Percentiles rank a stretch among this genome's conserved stretches.
Conservation (phyloP, 805 yeast genomes). For the Ogataea trehalophila region DNA sequence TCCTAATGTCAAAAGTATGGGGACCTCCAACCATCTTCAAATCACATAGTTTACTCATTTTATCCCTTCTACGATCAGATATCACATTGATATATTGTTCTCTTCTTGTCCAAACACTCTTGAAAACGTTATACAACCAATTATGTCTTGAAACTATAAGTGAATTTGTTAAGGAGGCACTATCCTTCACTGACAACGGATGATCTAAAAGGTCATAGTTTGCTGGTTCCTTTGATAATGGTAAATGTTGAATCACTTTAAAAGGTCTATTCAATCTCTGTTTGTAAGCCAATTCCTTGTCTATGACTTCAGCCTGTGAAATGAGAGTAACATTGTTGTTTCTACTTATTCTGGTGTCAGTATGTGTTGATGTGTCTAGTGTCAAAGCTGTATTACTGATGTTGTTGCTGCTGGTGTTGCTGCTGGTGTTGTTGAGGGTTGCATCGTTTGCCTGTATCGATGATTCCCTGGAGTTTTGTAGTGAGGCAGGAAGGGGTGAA, state of each 20-base stretch:
- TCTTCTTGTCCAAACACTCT: conserved; percentile 61
- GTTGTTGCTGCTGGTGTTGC: too few species aligned
- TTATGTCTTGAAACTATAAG: conserved; percentile 67
- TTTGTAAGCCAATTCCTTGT: conserved; percentile 24
- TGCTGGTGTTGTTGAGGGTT: neutral
- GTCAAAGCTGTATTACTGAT: neutral
- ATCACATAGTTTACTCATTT: conserved; percentile 85
- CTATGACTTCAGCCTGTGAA: conserved; percentile 27
- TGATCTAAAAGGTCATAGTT: conserved; percentile 56
- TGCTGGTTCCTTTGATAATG: conserved; percentile 61
- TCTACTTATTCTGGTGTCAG: conserved; percentile 16
- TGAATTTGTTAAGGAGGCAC: conserved; percentile 68
- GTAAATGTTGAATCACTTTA: conserved; percentile 58
- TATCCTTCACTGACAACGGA: conserved; percentile 67
- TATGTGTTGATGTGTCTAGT: neutral
- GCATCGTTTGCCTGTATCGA: neutral
- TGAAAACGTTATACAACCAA: conserved; percentile 67
- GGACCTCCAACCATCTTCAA: conserved; percentile 74
- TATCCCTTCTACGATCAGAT: conserved; percentile 55
- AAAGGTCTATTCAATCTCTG: conserved; percentile 49
- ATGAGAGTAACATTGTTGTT: conserved; percentile 24
- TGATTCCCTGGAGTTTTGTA: too few species aligned
- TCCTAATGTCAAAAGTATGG: conserved; percentile 68
- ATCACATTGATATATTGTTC: conserved; percentile 45
- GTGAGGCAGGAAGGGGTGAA: too few species aligned